Evolutionary conservation across 2,329 filamentous ascomycete species (phyloP), one percentile per base, ranked within the genome.

Genomic region (Penicillium carneum): DNA sequence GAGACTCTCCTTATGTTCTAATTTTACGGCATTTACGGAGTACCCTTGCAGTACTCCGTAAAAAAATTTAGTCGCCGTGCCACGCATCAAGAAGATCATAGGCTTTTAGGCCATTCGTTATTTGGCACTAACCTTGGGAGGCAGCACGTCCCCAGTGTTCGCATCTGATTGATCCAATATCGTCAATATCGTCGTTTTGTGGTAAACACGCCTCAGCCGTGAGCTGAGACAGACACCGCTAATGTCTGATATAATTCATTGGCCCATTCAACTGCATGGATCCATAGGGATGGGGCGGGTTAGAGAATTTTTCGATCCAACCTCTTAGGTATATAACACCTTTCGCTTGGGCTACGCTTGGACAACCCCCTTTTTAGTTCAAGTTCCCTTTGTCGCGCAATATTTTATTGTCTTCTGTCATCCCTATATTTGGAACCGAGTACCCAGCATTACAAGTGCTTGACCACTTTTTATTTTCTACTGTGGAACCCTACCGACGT

Each of bases 171-270:
- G 61, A 64, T 67, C 64, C 57, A 65, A 56, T 57, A 31, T 18
- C 26, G 53, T 62, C 54, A 65, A 50, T 57, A 31, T 23, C 31
- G 53, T 62, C 53, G 33, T 31, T 36, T 59, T 66, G 51, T 57
- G 58, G 57, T 49, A 63, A 46, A 39, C 58, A 59, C 42, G 59
- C 46, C 45, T 65, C 42, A 54, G 63, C 53, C 47, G 63, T 62
- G 59, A 64, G 26, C 59, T 66, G 65, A 67, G 65, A 67, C 65
- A 67, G 62, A 47, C 57, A 66, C 64, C 62, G 60, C 60, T 59
- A 38, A 55, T 53, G 42, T 48, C n/a, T 39, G 18, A 59, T 58
- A 56, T 31, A 54, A 60, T 41, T 39, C 18, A 66, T 66, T 64
- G 62, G 63, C 34, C 23, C n/a, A 36, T 49, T 4, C 12, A 23